phyloP scores from a whole-genome alignment of 495 filamentous ascomycete genomes.

The Penicillium ochrochloron region DNA sequence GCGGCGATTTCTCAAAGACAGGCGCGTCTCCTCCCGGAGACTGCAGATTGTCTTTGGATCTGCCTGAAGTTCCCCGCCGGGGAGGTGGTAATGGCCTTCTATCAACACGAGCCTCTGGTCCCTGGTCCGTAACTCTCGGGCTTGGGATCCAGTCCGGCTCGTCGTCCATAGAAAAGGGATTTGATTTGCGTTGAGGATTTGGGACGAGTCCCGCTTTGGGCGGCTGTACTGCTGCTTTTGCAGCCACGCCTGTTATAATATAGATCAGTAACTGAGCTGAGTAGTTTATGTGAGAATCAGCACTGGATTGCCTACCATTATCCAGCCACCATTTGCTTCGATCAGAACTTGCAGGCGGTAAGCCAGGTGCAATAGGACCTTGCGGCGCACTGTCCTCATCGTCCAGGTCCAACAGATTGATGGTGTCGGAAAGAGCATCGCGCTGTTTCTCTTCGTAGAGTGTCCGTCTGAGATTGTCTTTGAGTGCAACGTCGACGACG shows the following conservation, averaged over 20 bases:
- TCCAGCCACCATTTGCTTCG: slow-evolving; percentile 94
- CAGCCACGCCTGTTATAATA: slow-evolving; percentile 62
- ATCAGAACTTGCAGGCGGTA: slow-evolving; percentile 91
- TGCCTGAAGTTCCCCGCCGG: slow-evolving; percentile 12
- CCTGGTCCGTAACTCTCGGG: neutral
- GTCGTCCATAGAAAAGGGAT: slow-evolving; percentile 73
- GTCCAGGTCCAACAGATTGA: slow-evolving; percentile 61
- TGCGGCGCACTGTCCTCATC: slow-evolving; percentile 77
- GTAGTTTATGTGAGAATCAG: neutral
- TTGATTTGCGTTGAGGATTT: slow-evolving; percentile 75
- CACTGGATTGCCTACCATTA: slow-evolving; percentile 55
- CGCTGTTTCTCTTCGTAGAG: slow-evolving; percentile 72
- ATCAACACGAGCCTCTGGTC: neutral
- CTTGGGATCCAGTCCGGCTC: slow-evolving; percentile 75
- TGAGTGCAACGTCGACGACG: slow-evolving; percentile 73
- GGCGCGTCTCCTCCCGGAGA: neutral
- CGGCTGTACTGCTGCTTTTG: slow-evolving; percentile 69
- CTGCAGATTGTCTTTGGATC: neutral
- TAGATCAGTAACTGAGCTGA: slow-evolving; percentile 17
- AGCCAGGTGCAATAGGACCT: slow-evolving; percentile 74
- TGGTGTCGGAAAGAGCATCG: slow-evolving; percentile 45
- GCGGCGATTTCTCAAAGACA: slow-evolving; percentile 23
- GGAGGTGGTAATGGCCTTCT: slow-evolving; percentile 25
- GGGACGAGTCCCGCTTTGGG: slow-evolving; percentile 62
- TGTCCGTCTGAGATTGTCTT: slow-evolving; percentile 68